phyloP scores from a whole-genome alignment of 345 rosid species.

The Citrus cavaleriei region DNA sequence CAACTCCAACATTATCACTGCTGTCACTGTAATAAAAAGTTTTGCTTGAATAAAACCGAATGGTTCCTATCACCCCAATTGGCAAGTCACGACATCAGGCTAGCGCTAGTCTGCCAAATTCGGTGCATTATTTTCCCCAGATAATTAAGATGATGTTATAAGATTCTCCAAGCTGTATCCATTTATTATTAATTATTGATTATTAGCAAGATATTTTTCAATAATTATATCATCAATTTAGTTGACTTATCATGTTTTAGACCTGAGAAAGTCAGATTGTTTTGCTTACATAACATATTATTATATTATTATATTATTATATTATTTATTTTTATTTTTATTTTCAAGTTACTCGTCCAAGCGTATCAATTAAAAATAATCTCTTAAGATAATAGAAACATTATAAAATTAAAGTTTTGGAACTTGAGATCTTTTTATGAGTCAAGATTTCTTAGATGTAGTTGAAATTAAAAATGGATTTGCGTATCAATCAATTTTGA shows the following conservation, averaged over 20 bases:
- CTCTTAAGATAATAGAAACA: no score
- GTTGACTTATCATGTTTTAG: not conserved
- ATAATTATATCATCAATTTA: not conserved
- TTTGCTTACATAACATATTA: not conserved
- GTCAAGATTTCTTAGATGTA: not conserved
- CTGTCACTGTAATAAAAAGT: not conserved
- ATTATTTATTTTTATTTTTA: no score
- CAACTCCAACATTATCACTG: not conserved
- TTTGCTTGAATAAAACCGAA: not conserved
- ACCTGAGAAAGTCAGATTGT: not conserved
- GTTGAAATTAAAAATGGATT: not conserved
- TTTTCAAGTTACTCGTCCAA: no score
- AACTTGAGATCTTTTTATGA: no score
- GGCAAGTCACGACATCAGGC: not conserved
- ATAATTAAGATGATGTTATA: not conserved
- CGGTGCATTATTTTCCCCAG: not conserved
- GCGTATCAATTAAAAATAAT: no score
- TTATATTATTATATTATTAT: not conserved
- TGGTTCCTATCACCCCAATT: not conserved
- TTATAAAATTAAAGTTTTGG: no score
- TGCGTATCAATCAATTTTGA: no score
- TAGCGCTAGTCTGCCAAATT: not conserved
- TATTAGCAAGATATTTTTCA: accelerated
- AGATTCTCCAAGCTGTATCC: not conserved
- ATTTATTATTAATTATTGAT: not conserved